A percentile compares a stretch with the other conserved stretches of the same genome.
Conservation (phyloP, 768 basidiomycete genomes). For the Xerocomellus chrysenteron region DNA sequence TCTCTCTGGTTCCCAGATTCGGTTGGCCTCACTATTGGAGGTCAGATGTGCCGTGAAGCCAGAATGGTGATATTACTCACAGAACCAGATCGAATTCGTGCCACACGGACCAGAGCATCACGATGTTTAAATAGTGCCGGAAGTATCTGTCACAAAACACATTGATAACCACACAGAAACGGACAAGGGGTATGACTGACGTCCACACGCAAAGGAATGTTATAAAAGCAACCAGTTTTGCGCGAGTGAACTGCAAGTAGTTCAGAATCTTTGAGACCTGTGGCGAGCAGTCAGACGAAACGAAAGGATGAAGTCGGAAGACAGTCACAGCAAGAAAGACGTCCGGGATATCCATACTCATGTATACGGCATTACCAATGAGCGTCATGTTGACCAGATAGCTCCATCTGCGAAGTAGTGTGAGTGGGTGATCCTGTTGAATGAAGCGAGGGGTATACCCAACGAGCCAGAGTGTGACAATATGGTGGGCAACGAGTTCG, state of each 20-base stretch:
- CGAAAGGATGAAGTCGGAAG: background rate
- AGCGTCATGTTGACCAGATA: slow-evolving; percentile 76
- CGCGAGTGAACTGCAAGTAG: slow-evolving; percentile 69
- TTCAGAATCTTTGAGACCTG: slow-evolving; percentile 86
- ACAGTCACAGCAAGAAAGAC: slow-evolving; percentile 73
- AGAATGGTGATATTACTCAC: slow-evolving; percentile 42
- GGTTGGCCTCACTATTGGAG: slow-evolving; percentile 47
- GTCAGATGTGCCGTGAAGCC: background rate
- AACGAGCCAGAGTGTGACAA: slow-evolving; percentile 93
- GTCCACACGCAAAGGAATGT: slow-evolving; percentile 77
- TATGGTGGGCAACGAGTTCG: slow-evolving; percentile 87
- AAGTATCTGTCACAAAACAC: slow-evolving; percentile 62
- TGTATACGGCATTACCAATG: slow-evolving; percentile 88
- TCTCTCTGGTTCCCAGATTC: slow-evolving; percentile 54
- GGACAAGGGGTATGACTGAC: slow-evolving; percentile 44
- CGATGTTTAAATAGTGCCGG: slow-evolving; percentile 87
- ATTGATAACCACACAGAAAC: background rate
- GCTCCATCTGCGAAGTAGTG: slow-evolving; percentile 62
- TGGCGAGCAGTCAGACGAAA: background rate
- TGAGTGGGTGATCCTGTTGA: background rate
- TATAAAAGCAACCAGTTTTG: slow-evolving; percentile 63
- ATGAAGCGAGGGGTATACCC: slow-evolving; percentile 50
- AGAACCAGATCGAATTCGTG: slow-evolving; percentile 72
- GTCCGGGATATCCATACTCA: slow-evolving; percentile 98
- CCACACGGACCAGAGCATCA: slow-evolving; percentile 88